Evolutionary conservation across 2,329 filamentous ascomycete genomes (phyloP).

Genomic region (Verticillium tricorpus): DNA sequence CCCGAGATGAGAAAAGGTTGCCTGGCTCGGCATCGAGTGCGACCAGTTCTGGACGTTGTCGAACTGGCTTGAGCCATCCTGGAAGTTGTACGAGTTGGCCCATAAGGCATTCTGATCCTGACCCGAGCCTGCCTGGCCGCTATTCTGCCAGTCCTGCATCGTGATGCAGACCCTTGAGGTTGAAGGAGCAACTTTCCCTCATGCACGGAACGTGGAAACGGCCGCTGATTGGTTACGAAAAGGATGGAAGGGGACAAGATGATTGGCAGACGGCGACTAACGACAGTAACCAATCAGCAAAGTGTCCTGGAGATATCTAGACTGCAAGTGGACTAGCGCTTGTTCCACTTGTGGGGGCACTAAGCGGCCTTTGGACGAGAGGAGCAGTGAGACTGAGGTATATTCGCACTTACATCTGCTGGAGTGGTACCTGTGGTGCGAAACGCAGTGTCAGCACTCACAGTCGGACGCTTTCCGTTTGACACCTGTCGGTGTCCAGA

Average conservation of each 20-base stretch:
- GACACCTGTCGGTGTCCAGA: not conserved
- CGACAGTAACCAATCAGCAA: not conserved
- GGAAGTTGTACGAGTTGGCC: constrained; percentile 6
- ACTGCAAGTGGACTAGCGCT: not conserved
- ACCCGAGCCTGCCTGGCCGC: constrained; percentile 9
- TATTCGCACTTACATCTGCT: not conserved
- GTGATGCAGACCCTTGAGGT: not conserved
- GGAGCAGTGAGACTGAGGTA: not conserved
- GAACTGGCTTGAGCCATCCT: constrained; percentile 22
- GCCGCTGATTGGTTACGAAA: not conserved
- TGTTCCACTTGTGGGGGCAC: not conserved
- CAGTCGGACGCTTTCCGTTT: not conserved
- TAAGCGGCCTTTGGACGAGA: not conserved
- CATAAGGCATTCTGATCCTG: constrained; percentile 11
- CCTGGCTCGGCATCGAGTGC: constrained; percentile 28
- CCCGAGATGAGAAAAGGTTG: constrained; percentile 26
- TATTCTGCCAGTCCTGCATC: constrained; percentile 15
- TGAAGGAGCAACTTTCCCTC: not conserved
- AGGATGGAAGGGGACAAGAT: not conserved
- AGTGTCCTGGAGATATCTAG: not conserved
- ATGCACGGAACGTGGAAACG: not conserved
- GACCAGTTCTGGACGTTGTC: constrained; percentile 33
- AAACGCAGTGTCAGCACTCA: not conserved
- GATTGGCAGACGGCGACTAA: not conserved
- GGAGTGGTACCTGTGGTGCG: not conserved